Evolutionary conservation across 768 basidiomycete species (phyloP).

Genomic region (Russula vinacea): DNA sequence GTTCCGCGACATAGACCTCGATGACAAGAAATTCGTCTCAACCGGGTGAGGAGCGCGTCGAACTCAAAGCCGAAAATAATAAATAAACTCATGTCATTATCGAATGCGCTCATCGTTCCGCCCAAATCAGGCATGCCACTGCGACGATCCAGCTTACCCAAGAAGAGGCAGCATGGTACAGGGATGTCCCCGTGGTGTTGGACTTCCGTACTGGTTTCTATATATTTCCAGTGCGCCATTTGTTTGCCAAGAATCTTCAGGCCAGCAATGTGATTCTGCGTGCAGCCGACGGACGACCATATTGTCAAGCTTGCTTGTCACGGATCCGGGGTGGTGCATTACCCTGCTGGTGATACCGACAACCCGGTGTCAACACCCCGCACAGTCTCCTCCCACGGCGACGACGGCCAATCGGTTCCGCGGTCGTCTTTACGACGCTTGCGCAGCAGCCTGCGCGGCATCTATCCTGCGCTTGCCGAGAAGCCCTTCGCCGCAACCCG

Average conservation of each 20-base stretch:
- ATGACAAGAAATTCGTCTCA: conserved; percentile 54
- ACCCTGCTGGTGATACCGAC: conserved; percentile 31
- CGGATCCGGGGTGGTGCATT: conserved; percentile 63
- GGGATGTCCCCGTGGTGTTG: conserved; percentile 62
- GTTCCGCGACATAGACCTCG: conserved; percentile 58
- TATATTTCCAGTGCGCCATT: conserved; percentile 65
- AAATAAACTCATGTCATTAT: not conserved
- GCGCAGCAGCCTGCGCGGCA: conserved; percentile 47
- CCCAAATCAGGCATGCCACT: conserved; percentile 63
- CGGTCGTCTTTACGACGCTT: conserved; percentile 48
- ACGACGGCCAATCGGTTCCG: conserved; percentile 65
- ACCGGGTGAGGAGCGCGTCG: conserved; percentile 58
- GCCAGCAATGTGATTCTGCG: not conserved
- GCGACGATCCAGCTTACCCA: conserved; percentile 70
- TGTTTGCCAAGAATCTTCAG: not conserved
- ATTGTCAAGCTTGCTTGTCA: conserved; percentile 81
- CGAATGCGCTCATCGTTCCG: not conserved
- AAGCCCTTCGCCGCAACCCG: conserved; percentile 71
- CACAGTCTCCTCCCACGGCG: conserved; percentile 59
- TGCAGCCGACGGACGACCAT: conserved; percentile 63
- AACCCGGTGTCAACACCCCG: conserved; percentile 67
- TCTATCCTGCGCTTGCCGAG: conserved; percentile 76
- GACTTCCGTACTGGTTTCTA: conserved; percentile 77
- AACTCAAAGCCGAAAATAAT: not conserved
- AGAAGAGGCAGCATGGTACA: conserved; percentile 65